These are phyloP conservation scores for Eucalyptus dawsonii DNA, from an alignment of 345 rosid species.

Conservation along the genomic window DNA sequence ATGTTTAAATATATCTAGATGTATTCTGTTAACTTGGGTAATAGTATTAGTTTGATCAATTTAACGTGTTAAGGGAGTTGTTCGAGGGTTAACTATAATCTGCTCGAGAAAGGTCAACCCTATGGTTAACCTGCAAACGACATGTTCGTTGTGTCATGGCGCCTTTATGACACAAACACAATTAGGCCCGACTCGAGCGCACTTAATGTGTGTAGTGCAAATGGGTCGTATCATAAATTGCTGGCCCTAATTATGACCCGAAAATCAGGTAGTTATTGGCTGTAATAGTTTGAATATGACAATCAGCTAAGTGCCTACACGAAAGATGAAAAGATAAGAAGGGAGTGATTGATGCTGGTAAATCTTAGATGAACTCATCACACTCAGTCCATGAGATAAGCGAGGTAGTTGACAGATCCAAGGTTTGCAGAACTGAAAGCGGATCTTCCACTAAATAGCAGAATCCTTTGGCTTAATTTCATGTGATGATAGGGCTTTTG, in stretches of 20 bases:
- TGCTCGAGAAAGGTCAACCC: neutral
- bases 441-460: neutral
- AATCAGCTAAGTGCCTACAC: neutral
- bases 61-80: neutral
- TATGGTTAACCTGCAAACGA: neutral
- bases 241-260: neutral
- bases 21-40: neutral
- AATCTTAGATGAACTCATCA: neutral
- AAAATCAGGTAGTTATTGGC: neutral
- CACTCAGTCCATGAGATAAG: neutral
- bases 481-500: neutral
- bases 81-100: neutral
- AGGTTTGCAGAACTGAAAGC: neutral
- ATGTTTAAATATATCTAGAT: neutral
- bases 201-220: neutral
- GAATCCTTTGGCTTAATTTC: neutral
- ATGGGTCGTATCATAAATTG: neutral
- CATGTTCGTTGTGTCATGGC: neutral
- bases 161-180: neutral
- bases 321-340: neutral
- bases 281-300: neutral
- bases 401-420: neutral
- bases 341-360: neutral
- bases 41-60: neutral
- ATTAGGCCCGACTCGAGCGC: neutral